phyloP scores from a whole-genome alignment of 129 eudicot species.

The Flaveria bidentis region DNA sequence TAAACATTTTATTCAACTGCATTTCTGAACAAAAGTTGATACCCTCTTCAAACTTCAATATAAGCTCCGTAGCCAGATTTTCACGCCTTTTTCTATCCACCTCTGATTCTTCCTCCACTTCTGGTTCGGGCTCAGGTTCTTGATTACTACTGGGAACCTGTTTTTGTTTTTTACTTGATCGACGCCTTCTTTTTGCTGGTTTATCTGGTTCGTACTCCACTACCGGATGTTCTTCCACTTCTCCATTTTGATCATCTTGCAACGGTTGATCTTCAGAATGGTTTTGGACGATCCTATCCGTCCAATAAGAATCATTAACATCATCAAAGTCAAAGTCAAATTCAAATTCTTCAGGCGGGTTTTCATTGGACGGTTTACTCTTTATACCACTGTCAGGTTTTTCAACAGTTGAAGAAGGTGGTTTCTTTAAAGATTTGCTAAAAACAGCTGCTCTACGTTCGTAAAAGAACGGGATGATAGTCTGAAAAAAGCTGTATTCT shows the following conservation, averaged over 20 bases:
- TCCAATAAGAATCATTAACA: conserved; percentile 82
- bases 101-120: conserved; percentile 41
- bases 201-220: conserved; percentile 40
- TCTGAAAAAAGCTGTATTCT: conserved; percentile 40
- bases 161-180: conserved; percentile 42
- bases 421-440: conserved; percentile 38
- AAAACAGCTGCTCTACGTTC: conserved; percentile 55
- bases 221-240: conserved; percentile 29
- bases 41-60: conserved; percentile 58
- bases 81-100: conserved; percentile 40
- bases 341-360: conserved; percentile 45
- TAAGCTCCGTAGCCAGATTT: conserved; percentile 61
- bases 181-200: conserved; percentile 42
- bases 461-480: conserved; percentile 53
- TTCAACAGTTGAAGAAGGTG: conserved; percentile 21
- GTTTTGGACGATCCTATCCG: conserved; percentile 74
- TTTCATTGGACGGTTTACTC: conserved; percentile 36
- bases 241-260: conserved; percentile 51
- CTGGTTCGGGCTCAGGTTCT: conserved; percentile 11
- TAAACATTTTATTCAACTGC: conserved; percentile 60
- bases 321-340: conserved; percentile 67
- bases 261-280: conserved; percentile 58
- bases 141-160: conserved; percentile 28
- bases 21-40: conserved; percentile 51
- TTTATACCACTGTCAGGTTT: conserved; percentile 42